Evolutionary conservation across 1,284 basidiomycete genomes (phyloP).

Genomic region (Dichomitus squalens): DNA sequence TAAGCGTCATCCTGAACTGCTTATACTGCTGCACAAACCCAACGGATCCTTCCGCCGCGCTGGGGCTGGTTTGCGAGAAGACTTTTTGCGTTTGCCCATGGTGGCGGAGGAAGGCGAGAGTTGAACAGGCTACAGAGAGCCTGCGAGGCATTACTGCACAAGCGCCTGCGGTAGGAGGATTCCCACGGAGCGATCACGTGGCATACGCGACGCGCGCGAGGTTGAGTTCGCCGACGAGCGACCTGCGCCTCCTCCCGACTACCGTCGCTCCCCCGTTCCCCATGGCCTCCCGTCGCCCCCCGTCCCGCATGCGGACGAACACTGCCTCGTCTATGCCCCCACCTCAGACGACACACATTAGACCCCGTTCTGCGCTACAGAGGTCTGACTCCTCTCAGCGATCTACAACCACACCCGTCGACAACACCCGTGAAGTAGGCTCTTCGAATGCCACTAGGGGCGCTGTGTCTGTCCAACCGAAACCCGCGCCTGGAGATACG

Average conservation of each 20-base stretch:
- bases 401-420: constrained; percentile 31
- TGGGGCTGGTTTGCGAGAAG: constrained; percentile 68
- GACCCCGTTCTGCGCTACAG: constrained; percentile 35
- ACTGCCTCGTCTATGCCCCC: constrained; percentile 36
- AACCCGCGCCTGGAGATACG: constrained; percentile 40
- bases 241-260: constrained; percentile 4
- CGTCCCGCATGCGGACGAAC: constrained; percentile 37
- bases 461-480: constrained; percentile 9
- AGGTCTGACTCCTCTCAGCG: constrained; percentile 36
- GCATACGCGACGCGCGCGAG: constrained; percentile 28
- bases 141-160: too few species aligned
- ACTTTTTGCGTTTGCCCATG: constrained; percentile 89
- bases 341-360: constrained; percentile 25
- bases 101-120: background rate
- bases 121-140: background rate
- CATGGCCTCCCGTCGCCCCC: constrained; percentile 58
- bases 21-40: constrained; percentile 47
- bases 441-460: constrained; percentile 22
- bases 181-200: constrained; percentile 31
- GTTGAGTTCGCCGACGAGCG: constrained; percentile 12
- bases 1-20: background rate
- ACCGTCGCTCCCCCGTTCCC: constrained; percentile 8
- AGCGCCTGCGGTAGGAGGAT: too few species aligned
- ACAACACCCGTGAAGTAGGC: constrained; percentile 25
- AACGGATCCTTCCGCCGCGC: constrained; percentile 66